Percentiles rank a stretch among this genome's conserved stretches.
phyloP scores from a whole-genome alignment of 805 yeast species.

The Pichia thaimueangensis region DNA sequence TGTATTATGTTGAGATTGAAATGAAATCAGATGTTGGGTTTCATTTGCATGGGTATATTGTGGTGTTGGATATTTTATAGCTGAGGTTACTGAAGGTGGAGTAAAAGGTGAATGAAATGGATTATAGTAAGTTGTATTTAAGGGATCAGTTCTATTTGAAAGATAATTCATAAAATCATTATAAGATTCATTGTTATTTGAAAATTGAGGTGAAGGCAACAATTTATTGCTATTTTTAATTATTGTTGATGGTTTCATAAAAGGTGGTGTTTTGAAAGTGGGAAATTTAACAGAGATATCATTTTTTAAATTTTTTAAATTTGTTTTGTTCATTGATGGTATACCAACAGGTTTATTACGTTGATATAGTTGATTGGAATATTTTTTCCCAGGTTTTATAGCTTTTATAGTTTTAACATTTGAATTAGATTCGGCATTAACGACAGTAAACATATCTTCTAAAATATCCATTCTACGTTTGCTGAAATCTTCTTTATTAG shows the following conservation, averaged over 20 bases:
- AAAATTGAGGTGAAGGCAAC: background rate
- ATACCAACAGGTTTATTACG: background rate
- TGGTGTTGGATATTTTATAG: background rate
- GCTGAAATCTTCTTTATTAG: slow-evolving; percentile 18
- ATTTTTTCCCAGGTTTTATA: slow-evolving; percentile 28
- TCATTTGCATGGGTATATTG: background rate
- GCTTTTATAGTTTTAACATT: slow-evolving; percentile 14
- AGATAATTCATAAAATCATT: slow-evolving; percentile 7
- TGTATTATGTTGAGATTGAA: background rate
- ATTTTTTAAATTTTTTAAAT: background rate
- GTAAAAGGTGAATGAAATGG: slow-evolving; percentile 3
- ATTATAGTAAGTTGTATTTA: background rate
- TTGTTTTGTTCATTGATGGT: background rate
- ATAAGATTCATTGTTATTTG: slow-evolving; percentile 4
- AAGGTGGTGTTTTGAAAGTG: slow-evolving; percentile 6
- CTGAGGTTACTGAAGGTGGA: background rate
- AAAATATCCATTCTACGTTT: slow-evolving; percentile 20
- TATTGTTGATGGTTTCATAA: background rate
- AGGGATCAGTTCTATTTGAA: background rate
- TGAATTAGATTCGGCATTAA: slow-evolving; percentile 11
- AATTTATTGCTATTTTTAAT: background rate
- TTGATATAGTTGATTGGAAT: slow-evolving; percentile 22
- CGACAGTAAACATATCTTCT: slow-evolving; percentile 22
- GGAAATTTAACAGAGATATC: background rate
- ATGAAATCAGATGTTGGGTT: background rate